Evolutionary conservation across 495 filamentous ascomycete genomes (phyloP).

Genomic region (Aspergillus affinis): DNA sequence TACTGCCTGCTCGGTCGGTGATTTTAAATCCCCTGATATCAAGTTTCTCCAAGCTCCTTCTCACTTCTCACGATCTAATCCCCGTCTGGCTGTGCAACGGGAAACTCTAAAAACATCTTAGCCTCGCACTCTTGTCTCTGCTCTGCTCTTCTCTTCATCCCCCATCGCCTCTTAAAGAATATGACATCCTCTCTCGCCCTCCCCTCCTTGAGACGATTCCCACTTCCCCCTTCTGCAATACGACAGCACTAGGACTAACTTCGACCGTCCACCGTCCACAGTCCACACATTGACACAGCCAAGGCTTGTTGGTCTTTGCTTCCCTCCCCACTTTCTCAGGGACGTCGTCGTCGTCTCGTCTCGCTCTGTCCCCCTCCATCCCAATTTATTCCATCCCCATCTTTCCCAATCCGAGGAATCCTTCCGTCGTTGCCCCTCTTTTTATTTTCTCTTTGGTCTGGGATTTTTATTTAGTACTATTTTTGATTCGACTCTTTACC

Average conservation of each 20-base stretch:
- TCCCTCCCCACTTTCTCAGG: constrained; percentile 13
- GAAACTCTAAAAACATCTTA: too few species aligned
- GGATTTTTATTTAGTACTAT: too few species aligned
- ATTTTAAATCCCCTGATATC: neutral
- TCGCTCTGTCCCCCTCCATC: constrained; percentile 6
- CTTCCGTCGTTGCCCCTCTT: neutral
- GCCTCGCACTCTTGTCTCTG: too few species aligned
- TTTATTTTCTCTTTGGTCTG: neutral
- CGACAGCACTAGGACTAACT: neutral
- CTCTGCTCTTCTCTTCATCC: too few species aligned
- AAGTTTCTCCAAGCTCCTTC: neutral
- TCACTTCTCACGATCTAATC: too few species aligned
- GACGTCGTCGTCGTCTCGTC: constrained; percentile 5
- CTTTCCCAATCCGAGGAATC: neutral
- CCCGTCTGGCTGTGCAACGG: too few species aligned
- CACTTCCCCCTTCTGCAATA: too few species aligned
- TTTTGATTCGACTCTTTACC: neutral
- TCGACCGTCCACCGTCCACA: neutral
- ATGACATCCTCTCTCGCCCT: neutral
- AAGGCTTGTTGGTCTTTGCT: constrained; percentile 2
- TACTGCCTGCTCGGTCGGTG: neutral
- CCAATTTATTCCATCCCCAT: neutral
- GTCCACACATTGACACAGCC: constrained; percentile 10
- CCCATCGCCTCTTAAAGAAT: neutral
- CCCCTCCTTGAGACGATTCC: neutral